Evolutionary conservation across 257 asterid genomes (phyloP).

Genomic region (Solanum ossicruentum): DNA sequence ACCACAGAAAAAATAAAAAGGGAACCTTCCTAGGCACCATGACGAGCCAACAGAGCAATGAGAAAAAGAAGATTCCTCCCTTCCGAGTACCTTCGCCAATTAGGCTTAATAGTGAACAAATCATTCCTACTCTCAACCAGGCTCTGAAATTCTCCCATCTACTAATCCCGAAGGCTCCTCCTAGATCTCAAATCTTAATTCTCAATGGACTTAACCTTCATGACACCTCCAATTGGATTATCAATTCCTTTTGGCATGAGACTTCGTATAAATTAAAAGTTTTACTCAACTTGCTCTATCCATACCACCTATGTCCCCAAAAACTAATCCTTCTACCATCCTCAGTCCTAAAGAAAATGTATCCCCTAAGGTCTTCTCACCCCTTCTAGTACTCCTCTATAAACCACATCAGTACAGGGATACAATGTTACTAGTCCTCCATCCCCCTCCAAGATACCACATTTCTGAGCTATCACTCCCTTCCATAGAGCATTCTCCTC

Average conservation of each 20-base stretch:
- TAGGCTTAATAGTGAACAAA: background rate
- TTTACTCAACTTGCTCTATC: background rate
- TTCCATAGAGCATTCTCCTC: background rate
- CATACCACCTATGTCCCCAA: background rate
- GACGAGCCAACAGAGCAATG: background rate
- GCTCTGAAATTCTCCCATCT: background rate
- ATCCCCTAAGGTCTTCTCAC: background rate
- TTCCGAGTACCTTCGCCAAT: background rate
- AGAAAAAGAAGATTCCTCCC: background rate
- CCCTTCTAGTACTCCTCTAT: background rate
- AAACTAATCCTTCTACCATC: background rate
- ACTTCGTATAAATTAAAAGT: background rate
- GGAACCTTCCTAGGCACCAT: background rate
- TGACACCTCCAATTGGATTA: background rate
- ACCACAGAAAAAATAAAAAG: background rate
- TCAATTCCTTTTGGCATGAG: background rate
- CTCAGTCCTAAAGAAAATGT: background rate
- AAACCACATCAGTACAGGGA: background rate
- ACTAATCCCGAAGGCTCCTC: background rate
- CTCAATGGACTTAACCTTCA: background rate
- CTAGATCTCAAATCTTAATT: background rate
- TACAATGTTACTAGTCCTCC: background rate
- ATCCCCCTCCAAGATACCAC: background rate
- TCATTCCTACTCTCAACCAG: background rate
- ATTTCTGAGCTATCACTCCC: background rate